Base-by-base conservation (phyloP, 306 rosid genomes). In the Phaseolus lunatus region DNA sequence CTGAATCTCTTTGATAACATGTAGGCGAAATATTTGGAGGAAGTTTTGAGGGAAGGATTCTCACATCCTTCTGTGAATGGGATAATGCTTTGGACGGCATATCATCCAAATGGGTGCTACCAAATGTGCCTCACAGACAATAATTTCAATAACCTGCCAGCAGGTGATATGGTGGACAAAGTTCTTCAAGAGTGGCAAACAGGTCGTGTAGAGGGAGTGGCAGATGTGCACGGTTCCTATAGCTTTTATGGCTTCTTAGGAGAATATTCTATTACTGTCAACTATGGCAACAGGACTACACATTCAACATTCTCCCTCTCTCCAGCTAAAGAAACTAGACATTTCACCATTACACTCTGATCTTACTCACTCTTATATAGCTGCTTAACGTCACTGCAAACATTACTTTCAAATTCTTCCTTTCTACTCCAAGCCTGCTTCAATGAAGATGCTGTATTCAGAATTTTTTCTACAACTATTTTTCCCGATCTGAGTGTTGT, bases 161-260 rank as follows among this genome's bases (percentile, higher is more conserved):
- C 96, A 10, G 98, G 97, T 49, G 91, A 95, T 52, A 85, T 81
- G 47, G 96, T 92, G 10, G 98, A 95, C 81, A 89, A 84, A 54
- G 96, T 95, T 48, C 80, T 95, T 80, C 26, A 77, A 75, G 97
- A 92, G 79, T 95, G 96, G 97, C 62, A 79, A 86, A 92, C 88
- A 0, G 81, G 68, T 72, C 75, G 39, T 67, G 58, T 88, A 12
- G 80, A 78, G n/a, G 88, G 92, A 47, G 49, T 77, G 27, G 85
- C 92, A 5, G 89, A 92, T 45, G 82, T 82, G 54, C 93, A 89
- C 16, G 97, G 96, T 56, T 84, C 92, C 1, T 85, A 78, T 23
- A 95, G 96, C 89, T 90, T 92, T 73, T 87, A 63, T 58, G 98
- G 98, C 0, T 95, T 95, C 84, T 83, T 95, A 8, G 98, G 97